Evolutionary conservation across 352 stramenopile genomes (phyloP).

Genomic region (Pythium utonaiense): DNA sequence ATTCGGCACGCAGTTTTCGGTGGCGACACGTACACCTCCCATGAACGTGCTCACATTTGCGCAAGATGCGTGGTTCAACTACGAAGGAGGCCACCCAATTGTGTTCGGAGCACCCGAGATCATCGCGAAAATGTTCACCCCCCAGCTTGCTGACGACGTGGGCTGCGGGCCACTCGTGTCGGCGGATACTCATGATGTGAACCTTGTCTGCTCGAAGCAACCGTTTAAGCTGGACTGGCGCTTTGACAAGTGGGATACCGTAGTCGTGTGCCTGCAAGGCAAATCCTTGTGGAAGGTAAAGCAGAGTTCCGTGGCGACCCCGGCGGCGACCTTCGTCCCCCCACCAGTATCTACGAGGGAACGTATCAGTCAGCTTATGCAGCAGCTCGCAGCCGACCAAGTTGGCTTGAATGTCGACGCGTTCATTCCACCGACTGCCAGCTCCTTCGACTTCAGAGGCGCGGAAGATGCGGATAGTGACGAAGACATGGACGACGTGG

Average conservation of each 20-base stretch:
- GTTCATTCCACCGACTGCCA: not conserved
- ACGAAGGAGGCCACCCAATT: conserved; percentile 1
- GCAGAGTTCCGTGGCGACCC: conserved; percentile 19
- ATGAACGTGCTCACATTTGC: not conserved
- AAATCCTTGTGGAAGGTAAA: conserved; percentile 30
- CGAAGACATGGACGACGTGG: conserved; percentile 2
- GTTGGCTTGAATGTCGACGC: not conserved
- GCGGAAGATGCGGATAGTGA: conserved; percentile 11
- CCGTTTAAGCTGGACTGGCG: conserved; percentile 33
- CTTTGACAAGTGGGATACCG: conserved; percentile 32
- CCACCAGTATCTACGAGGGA: not conserved
- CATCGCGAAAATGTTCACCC: conserved; percentile 7
- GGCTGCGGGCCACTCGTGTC: conserved; percentile 5
- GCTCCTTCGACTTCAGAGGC: conserved; percentile 26
- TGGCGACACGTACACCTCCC: not conserved
- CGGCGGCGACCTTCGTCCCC: conserved; percentile 27
- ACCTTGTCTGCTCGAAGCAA: conserved; percentile 5
- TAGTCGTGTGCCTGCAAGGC: conserved; percentile 41
- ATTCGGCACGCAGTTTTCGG: not conserved
- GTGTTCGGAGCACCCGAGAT: not conserved
- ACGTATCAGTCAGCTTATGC: not conserved
- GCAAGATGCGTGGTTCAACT: not conserved
- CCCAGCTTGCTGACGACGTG: conserved; percentile 4
- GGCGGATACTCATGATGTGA: conserved; percentile 15
- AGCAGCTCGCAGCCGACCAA: conserved; percentile 2